Percentiles rank a stretch among this genome's conserved stretches.
Conservation (phyloP, 805 yeast genomes). For the Blastobotrys muscicola region DNA sequence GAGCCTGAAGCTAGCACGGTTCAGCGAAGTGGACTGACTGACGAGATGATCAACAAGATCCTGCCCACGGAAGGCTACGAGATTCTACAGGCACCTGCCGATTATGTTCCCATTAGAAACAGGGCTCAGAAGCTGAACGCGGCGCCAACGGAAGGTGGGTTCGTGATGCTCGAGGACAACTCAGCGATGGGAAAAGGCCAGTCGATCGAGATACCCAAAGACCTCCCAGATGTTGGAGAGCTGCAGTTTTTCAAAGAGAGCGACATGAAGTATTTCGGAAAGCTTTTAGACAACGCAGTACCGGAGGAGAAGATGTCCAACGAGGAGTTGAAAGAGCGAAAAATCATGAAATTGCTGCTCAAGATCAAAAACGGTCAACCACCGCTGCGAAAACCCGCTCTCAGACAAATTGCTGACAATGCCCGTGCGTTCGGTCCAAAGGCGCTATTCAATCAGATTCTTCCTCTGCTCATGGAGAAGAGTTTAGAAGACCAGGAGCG, state of each 20-base stretch:
- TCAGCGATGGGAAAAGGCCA: conserved; percentile 14
- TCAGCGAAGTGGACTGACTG: conserved; percentile 28
- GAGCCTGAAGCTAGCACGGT: conserved; percentile 10
- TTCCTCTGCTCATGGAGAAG: conserved; percentile 69
- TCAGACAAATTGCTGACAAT: conserved; percentile 55
- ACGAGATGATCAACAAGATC: conserved; percentile 37
- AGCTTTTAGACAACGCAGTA: conserved; percentile 33
- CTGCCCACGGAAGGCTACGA: conserved; percentile 44
- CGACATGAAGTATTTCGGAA: conserved; percentile 67
- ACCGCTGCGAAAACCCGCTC: conserved; percentile 53
- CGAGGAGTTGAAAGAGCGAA: conserved; percentile 50
- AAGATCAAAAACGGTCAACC: conserved; percentile 75
- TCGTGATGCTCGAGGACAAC: conserved; percentile 44
- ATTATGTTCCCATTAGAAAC: conserved; percentile 31
- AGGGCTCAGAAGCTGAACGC: conserved; percentile 30
- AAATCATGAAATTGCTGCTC: conserved; percentile 53
- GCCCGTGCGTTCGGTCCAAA: conserved; percentile 63
- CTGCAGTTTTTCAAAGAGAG: conserved; percentile 57
- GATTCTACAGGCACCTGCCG: conserved; percentile 36
- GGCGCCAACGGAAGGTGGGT: conserved; percentile 28
- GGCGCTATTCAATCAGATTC: conserved; percentile 53
- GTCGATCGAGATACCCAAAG: conserved; percentile 33
- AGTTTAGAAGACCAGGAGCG: conserved; percentile 73
- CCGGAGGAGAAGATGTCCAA: conserved; percentile 30
- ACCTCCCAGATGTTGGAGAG: conserved; percentile 57